Base-by-base conservation (phyloP, 441 rosid species). In the Euphorbia corollata region DNA sequence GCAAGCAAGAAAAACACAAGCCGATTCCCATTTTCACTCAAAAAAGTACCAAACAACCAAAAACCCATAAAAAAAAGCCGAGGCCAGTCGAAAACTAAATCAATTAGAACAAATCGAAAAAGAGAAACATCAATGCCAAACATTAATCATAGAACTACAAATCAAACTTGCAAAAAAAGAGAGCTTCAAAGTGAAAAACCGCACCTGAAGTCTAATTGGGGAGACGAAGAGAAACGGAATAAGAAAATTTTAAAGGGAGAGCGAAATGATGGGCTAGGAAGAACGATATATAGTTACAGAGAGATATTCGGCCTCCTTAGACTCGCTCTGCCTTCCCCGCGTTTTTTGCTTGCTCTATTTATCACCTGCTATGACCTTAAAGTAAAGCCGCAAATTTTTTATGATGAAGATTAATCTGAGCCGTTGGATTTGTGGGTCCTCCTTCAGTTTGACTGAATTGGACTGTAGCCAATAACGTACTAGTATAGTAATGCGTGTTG, bases 321-420 rank as follows among this genome's bases (percentile, higher is more conserved):
- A 77, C 73, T 60, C 75, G 80, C 47, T 77, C 75, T 12, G 48
- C 8, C 59, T 54, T 59, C 53, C 74, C 75, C 80, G 71, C 77
- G 32, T 36, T 60, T 71, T 71, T 68, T 68, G 75, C 51, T 47
- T 48, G 19, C 51, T 13, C 24, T 39, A 63, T 61, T 59, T 72
- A 61, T 57, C 2, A 18, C 60, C 59, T n/a, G 23, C 45, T 12
- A 0, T 10, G 24, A n/a, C 8, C 41, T n/a, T 2, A 0, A 0
- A 8, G 57, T 58, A 51, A 5, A 0, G 16, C 27, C 36, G 0
- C 8, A 0, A 16, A 60, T 16, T 0, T 24, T 60, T 24, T 15
- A 32, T 0, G 0, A 5, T 23, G 6, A 11, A 9, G n/a, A 11
- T 32, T 8, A 11, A 53, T 60, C 38, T 11, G 2, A 39, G 8